Percentiles rank a stretch among this genome's conserved stretches.
phyloP scores from a whole-genome alignment of 108 stramenopile genomes.

The Nitzschia palea region DNA sequence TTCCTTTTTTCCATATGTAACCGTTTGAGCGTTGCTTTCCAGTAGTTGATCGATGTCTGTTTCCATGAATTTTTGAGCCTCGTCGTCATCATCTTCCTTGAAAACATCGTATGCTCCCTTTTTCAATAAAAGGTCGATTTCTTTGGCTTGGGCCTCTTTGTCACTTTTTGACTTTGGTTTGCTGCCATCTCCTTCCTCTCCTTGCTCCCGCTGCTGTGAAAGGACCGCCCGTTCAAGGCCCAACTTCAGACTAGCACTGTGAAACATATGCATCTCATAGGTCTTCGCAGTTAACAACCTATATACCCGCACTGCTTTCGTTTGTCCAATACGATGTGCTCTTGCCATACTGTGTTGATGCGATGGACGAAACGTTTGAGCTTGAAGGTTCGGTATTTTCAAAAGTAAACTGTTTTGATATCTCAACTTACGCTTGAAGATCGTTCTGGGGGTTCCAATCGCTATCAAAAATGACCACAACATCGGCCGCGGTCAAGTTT shows the following conservation, averaged over 20 bases:
- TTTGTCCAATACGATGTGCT: constrained; percentile 97
- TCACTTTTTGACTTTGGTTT: constrained; percentile 64
- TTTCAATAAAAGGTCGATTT: constrained; percentile 79
- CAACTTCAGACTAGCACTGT: constrained; percentile 93
- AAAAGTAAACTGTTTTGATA: no score
- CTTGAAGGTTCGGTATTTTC: neutral
- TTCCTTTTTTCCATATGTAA: constrained; percentile 66
- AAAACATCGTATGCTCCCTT: constrained; percentile 90
- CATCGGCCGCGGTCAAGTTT: constrained; percentile 93
- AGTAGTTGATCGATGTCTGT: constrained; percentile 90
- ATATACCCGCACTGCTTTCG: constrained; percentile 46
- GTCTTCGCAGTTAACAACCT: constrained; percentile 90
- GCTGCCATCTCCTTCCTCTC: constrained; percentile 35
- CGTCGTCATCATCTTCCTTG: constrained; percentile 78
- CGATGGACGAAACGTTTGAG: neutral
- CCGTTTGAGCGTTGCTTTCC: constrained; percentile 72
- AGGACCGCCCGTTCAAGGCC: constrained; percentile 96
- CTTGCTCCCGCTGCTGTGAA: constrained; percentile 79
- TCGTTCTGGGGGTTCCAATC: constrained; percentile 91
- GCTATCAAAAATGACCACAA: constrained; percentile 82
- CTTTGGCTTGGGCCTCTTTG: constrained; percentile 73
- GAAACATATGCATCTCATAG: constrained; percentile 98
- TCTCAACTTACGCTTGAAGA: constrained; percentile 87
- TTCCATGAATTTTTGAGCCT: constrained; percentile 85
- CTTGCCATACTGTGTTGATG: constrained; percentile 70